These are phyloP conservation scores for Monosporascus cannonballus DNA, from an alignment of 2,329 filamentous ascomycete species.

Conservation along the genomic window DNA sequence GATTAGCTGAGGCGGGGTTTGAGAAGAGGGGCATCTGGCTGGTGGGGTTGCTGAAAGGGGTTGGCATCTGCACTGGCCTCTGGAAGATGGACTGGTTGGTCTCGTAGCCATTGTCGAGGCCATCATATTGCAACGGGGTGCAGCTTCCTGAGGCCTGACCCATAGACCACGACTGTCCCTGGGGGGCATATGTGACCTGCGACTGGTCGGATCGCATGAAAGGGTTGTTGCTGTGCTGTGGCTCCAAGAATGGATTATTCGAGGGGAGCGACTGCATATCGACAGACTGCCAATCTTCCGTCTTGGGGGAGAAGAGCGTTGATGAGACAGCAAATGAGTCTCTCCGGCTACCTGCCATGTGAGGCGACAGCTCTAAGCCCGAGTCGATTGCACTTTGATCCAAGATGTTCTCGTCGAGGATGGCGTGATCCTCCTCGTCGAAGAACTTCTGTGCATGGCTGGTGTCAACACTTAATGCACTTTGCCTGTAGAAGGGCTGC, in stretches of 20 bases:
- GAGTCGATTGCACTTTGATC: constrained; percentile 56
- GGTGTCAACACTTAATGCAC: constrained; percentile 48
- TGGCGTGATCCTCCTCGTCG: constrained; percentile 54
- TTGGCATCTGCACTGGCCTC: constrained; percentile 43
- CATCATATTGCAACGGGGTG: constrained; percentile 70
- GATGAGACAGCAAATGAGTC: constrained; percentile 56
- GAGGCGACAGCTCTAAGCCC: constrained; percentile 56
- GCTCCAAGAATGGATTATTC: constrained; percentile 57
- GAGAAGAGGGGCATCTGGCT: constrained; percentile 50
- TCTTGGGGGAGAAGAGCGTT: constrained; percentile 59
- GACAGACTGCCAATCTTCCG: constrained; percentile 57
- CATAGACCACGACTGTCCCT: constrained; percentile 53
- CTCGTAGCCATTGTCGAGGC: constrained; percentile 52
- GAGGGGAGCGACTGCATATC: constrained; percentile 60
- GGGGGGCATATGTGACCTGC: constrained; percentile 37
- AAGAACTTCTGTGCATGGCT: constrained; percentile 50
- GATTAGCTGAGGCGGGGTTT: constrained; percentile 37
- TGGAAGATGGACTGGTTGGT: constrained; percentile 46
- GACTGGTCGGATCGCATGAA: constrained; percentile 59
- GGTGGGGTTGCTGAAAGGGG: constrained; percentile 48
- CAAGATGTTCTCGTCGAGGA: constrained; percentile 55
- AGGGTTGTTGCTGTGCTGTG: constrained; percentile 51
- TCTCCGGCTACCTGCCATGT: constrained; percentile 55
- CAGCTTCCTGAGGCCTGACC: constrained; percentile 62
- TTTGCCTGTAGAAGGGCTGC: constrained; percentile 45